Conservation (phyloP, 75 land plant genomes). For the Isoetes taiwanensis region DNA sequence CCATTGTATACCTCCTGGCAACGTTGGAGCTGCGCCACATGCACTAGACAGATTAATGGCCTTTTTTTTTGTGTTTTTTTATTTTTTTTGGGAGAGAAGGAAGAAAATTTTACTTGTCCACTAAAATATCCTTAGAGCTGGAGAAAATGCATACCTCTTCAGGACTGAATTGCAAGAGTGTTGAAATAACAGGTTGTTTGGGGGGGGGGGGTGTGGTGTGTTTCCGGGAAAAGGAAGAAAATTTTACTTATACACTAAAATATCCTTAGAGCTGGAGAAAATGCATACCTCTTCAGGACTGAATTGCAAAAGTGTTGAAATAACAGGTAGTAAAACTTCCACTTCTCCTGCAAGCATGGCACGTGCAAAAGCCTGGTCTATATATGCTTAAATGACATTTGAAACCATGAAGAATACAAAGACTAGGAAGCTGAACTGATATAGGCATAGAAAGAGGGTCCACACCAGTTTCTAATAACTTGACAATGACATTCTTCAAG, state of each 20-base stretch:
- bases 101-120: conserved; percentile 2
- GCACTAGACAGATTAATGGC: background rate
- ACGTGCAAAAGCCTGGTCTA: background rate
- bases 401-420: background rate
- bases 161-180: conserved; percentile 88
- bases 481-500: conserved; percentile 82
- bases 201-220: too few relatives aligned
- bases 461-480: conserved; percentile 87
- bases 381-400: background rate
- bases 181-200: conserved; percentile 85
- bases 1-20: conserved; percentile 66
- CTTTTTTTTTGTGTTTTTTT: too few relatives aligned
- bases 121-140: conserved; percentile 1
- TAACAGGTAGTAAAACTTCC: conserved; percentile 86
- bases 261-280: too few relatives aligned
- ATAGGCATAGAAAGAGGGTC: background rate
- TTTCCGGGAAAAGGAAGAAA: background rate
- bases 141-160: conserved; percentile 71
- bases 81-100: background rate
- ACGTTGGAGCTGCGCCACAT: conserved; percentile 41
- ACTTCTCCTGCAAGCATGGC: conserved; percentile 60
- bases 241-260: background rate
- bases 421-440: background rate
- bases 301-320: conserved; percentile 82
- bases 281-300: conserved; percentile 84